Conservation (phyloP, 495 filamentous ascomycete genomes). For the Xylaria castorea region DNA sequence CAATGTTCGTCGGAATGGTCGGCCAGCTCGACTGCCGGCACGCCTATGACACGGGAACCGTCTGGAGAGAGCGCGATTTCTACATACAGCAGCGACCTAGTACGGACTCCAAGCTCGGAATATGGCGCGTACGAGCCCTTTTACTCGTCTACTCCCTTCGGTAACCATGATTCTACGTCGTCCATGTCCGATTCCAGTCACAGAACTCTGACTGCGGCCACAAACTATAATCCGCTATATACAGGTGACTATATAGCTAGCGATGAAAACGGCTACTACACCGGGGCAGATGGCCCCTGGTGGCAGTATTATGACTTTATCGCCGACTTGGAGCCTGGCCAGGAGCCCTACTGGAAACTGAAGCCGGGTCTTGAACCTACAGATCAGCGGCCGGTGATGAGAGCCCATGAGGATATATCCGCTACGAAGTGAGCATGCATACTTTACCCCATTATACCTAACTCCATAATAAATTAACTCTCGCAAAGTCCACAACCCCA, state of each 20-base stretch:
- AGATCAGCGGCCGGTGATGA: slow-evolving; percentile 21
- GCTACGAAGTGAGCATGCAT: slow-evolving; percentile 29
- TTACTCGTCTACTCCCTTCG: neutral
- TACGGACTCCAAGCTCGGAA: slow-evolving; percentile 11
- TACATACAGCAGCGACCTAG: neutral
- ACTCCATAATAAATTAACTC: slow-evolving; percentile 21
- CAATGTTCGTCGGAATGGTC: slow-evolving; percentile 14
- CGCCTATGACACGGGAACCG: slow-evolving; percentile 22
- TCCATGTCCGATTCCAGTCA: neutral
- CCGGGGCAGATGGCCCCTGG: neutral
- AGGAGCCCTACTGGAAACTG: slow-evolving; percentile 35
- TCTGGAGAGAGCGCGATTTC: slow-evolving; percentile 18
- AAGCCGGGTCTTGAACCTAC: slow-evolving; percentile 26
- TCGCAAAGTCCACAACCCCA: slow-evolving; percentile 29
- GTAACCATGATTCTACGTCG: neutral
- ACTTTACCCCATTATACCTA: neutral
- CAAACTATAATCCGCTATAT: neutral
- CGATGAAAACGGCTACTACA: neutral
- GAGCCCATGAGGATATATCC: neutral
- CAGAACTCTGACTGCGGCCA: neutral
- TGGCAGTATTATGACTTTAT: slow-evolving; percentile 33
- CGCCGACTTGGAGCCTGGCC: slow-evolving; percentile 26
- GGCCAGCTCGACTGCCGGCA: neutral
- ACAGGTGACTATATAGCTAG: neutral
- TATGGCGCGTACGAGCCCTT: neutral